Evolutionary conservation across 305 asterid species (phyloP).

Genomic region (Coffea humblotiana): DNA sequence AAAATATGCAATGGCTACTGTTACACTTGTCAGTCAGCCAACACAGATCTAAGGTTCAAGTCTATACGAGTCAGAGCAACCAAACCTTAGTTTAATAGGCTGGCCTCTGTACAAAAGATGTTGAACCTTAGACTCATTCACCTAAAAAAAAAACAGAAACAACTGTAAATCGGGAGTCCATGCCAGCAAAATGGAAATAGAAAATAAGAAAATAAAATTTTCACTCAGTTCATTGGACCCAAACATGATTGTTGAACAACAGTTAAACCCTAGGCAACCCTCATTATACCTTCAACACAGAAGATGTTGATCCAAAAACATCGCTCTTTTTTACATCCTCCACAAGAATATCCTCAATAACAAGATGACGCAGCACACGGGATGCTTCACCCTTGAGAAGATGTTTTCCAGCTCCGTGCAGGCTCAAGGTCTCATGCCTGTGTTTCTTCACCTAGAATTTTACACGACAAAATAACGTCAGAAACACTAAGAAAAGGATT

Average conservation of each 20-base stretch:
- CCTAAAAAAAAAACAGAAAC: conserved; percentile 43
- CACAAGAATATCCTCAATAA: conserved; percentile 73
- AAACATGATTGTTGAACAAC: neutral
- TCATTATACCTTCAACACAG: conserved; percentile 69
- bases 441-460: conserved; percentile 86
- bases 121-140: conserved; percentile 69
- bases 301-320: conserved; percentile 83
- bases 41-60: neutral
- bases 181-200: conserved; percentile 3
- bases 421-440: conserved; percentile 64
- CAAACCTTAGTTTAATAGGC: conserved; percentile 69
- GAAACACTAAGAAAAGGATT: conserved; percentile 20
- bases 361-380: conserved; percentile 88
- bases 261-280: neutral
- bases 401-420: conserved; percentile 97
- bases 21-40: neutral
- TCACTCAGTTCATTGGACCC: neutral
- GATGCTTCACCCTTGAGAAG: conserved; percentile 87
- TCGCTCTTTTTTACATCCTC: conserved; percentile 92
- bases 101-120: conserved; percentile 59
- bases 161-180: conserved; percentile 9
- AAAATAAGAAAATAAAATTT: neutral
- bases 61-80: conserved; percentile 11
- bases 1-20: neutral
- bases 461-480: conserved; percentile 27